These are phyloP conservation scores for Arxiozyma slooffiae DNA, from an alignment of 1,139 yeast species.

Conservation along the genomic window DNA sequence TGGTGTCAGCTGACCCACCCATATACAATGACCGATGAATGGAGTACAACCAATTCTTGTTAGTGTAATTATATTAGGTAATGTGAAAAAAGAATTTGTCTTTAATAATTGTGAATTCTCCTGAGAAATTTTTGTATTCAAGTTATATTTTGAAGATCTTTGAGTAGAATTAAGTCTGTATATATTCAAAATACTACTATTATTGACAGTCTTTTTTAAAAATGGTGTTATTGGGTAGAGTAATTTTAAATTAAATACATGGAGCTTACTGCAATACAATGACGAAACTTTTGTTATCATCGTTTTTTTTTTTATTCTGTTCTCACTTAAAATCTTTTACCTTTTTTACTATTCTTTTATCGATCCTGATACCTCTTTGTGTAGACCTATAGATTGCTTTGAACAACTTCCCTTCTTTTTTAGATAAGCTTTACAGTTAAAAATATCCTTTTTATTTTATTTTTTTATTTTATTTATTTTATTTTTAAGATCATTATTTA, in stretches of 20 bases:
- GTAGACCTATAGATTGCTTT: too few species aligned
- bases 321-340: too few species aligned
- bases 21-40: conserved; percentile 65
- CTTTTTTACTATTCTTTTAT: too few species aligned
- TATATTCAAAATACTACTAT: background rate
- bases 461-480: too few species aligned
- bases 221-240: background rate
- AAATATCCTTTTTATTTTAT: too few species aligned
- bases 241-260: background rate
- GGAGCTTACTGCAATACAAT: background rate
- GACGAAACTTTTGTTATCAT: background rate
- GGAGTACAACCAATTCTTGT: conserved; percentile 78
- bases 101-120: background rate
- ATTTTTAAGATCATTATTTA: too few species aligned
- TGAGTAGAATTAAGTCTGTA: background rate
- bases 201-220: background rate
- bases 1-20: conserved; percentile 46
- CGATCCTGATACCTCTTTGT: background rate
- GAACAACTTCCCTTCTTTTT: too few species aligned
- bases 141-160: too few species aligned
- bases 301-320: too few species aligned
- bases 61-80: conserved; percentile 78
- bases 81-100: conserved; percentile 3
- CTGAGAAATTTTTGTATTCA: background rate
- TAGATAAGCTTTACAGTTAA: too few species aligned